phyloP scores from a whole-genome alignment of 2,329 filamentous ascomycete genomes.

The Neopestalotiopsis sp. region DNA sequence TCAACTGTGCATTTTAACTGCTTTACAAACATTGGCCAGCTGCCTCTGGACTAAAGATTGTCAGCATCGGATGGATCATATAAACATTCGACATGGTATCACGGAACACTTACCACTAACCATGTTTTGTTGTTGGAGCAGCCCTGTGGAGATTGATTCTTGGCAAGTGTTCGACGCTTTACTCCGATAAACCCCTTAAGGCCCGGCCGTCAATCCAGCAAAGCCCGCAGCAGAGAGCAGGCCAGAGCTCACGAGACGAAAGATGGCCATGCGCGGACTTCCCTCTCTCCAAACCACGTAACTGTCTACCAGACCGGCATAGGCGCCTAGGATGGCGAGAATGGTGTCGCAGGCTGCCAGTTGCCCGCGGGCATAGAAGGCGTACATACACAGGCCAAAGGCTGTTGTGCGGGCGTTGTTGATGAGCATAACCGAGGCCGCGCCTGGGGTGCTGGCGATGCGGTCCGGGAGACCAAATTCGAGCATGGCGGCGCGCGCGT shows the following conservation, averaged over 20 bases:
- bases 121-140: too few relatives aligned
- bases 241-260: neutral
- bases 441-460: conserved; percentile 26
- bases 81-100: too few relatives aligned
- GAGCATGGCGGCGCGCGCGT: conserved; percentile 27
- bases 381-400: conserved; percentile 27
- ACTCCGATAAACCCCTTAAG: neutral
- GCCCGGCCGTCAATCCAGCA: neutral
- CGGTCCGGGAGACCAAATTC: conserved; percentile 31
- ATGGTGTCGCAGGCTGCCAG: conserved; percentile 27
- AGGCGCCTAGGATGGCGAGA: conserved; percentile 29
- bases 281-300: conserved; percentile 32
- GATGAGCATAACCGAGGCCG: conserved; percentile 27
- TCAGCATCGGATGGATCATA: too few relatives aligned
- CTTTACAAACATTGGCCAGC: too few relatives aligned
- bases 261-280: neutral
- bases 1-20: too few relatives aligned
- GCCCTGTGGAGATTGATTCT: too few relatives aligned
- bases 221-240: neutral
- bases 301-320: conserved; percentile 32
- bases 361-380: conserved; percentile 28
- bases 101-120: too few relatives aligned
- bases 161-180: too few relatives aligned
- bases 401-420: conserved; percentile 28
- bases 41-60: too few relatives aligned